Conservation (phyloP, 495 filamentous ascomycete species). For the Penicillium manginii region DNA sequence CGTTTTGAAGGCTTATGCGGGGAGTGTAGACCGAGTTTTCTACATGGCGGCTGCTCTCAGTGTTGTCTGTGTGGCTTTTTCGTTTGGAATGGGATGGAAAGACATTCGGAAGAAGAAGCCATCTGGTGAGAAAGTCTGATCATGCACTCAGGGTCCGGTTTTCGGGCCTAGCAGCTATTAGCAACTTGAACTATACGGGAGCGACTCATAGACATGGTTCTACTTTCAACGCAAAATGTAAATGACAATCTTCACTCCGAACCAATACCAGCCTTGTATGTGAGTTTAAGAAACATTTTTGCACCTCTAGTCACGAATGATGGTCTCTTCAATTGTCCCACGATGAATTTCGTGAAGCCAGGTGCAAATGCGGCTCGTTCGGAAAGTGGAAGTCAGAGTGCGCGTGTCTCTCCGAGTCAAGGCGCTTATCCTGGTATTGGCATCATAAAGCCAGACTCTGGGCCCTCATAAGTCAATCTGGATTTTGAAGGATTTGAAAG, state of each 20-base stretch:
- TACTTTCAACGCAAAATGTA: too few species aligned
- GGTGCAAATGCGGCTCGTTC: neutral
- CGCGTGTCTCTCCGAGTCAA: too few species aligned
- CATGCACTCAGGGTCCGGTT: neutral
- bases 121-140: constrained; percentile 8
- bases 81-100: constrained; percentile 58
- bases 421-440: too few species aligned
- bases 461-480: too few species aligned
- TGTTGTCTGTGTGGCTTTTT: constrained; percentile 30
- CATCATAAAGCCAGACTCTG: too few species aligned
- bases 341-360: neutral
- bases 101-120: constrained; percentile 53
- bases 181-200: too few species aligned
- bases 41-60: constrained; percentile 42
- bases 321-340: constrained; percentile 1
- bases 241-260: too few species aligned
- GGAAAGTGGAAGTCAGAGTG: neutral
- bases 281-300: neutral
- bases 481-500: too few species aligned
- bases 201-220: too few species aligned
- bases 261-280: too few species aligned
- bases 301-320: neutral
- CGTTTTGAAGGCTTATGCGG: constrained; percentile 48
- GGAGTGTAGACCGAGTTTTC: constrained; percentile 40
- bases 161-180: neutral